These are phyloP conservation scores for Tuber aestivum DNA, from an alignment of 495 filamentous ascomycete genomes.

Conservation along the genomic window DNA sequence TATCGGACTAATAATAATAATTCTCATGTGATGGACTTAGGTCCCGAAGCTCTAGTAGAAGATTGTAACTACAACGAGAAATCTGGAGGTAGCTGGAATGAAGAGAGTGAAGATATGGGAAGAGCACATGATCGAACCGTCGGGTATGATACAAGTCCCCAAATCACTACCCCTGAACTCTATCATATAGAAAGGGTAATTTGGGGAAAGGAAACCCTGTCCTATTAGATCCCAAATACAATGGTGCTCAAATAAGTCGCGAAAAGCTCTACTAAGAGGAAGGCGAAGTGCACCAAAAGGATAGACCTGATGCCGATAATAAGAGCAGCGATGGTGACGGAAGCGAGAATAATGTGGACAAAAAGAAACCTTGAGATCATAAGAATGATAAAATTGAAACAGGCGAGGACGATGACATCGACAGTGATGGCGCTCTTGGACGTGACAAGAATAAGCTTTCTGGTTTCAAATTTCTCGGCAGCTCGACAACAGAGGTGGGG, in stretches of 20 bases:
- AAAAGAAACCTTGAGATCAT: constrained; percentile 18
- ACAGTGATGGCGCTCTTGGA: constrained; percentile 58
- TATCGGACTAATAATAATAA: background rate
- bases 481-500: constrained; percentile 46
- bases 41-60: constrained; percentile 70
- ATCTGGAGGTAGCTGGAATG: constrained; percentile 44
- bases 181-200: constrained; percentile 63
- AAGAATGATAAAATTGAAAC: constrained; percentile 45
- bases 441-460: constrained; percentile 58
- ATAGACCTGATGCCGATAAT: constrained; percentile 46
- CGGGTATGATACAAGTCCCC: constrained; percentile 51
- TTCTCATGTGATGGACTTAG: constrained; percentile 58
- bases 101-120: constrained; percentile 45
- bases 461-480: constrained; percentile 52
- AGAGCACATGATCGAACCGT: constrained; percentile 83
- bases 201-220: constrained; percentile 65
- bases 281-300: constrained; percentile 42
- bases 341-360: constrained; percentile 26
- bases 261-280: constrained; percentile 53
- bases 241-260: constrained; percentile 70
- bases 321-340: constrained; percentile 42
- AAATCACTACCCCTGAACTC: constrained; percentile 16
- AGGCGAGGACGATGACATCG: constrained; percentile 53
- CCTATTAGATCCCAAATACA: constrained; percentile 71
- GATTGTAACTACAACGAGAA: constrained; percentile 50